Percentiles rank a stretch among this genome's conserved stretches.
phyloP scores from a whole-genome alignment of 192 early-diverging fungal genomes.

The Funneliformis mosseae region DNA sequence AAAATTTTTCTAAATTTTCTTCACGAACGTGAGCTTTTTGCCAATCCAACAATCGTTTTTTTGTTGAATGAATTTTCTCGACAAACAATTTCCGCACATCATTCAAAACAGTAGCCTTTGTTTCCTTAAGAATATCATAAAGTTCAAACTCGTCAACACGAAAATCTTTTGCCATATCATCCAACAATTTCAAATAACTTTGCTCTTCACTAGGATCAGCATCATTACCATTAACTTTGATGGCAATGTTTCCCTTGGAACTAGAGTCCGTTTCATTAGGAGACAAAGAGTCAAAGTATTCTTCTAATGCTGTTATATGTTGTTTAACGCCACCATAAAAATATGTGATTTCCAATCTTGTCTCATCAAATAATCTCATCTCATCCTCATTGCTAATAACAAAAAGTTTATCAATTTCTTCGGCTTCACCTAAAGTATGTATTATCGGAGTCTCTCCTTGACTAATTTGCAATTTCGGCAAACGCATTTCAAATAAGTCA shows the following conservation, averaged over 20 bases:
- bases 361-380: constrained; percentile 29
- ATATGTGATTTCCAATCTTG: constrained; percentile 45
- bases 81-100: constrained; percentile 53
- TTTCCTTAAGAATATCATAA: constrained; percentile 42
- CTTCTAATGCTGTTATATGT: constrained; percentile 46
- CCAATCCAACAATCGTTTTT: constrained; percentile 54
- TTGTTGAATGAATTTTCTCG: constrained; percentile 39
- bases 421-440: constrained; percentile 43
- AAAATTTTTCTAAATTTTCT: constrained; percentile 26
- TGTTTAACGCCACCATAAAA: constrained; percentile 56
- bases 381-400: constrained; percentile 45
- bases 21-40: constrained; percentile 44
- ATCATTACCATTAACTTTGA: background rate
- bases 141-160: constrained; percentile 51
- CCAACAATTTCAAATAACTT: constrained; percentile 30
- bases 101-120: constrained; percentile 48
- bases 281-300: constrained; percentile 32
- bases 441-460: constrained; percentile 33
- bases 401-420: constrained; percentile 40
- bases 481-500: constrained; percentile 64
- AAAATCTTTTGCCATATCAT: constrained; percentile 43
- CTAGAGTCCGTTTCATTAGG: constrained; percentile 17
- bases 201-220: constrained; percentile 20
- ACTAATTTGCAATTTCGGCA: constrained; percentile 59
- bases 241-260: background rate